Conservation (phyloP, 257 asterid species). For the Solanum virginianum region DNA sequence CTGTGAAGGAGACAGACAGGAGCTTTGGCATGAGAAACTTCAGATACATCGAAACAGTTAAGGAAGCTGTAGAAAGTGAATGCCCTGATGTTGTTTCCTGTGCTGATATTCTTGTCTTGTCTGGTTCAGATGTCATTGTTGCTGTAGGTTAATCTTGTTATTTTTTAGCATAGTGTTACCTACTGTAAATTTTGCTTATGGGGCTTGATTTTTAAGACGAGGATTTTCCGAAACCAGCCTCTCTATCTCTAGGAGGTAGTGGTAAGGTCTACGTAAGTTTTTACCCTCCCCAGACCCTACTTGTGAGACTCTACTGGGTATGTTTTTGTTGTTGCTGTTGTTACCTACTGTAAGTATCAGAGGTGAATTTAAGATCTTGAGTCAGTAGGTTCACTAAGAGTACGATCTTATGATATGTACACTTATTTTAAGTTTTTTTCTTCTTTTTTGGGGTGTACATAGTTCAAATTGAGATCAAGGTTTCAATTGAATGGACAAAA, state of each 20-base stretch:
- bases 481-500: background rate
- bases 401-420: background rate
- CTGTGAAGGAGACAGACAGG: conserved; percentile 73
- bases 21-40: conserved; percentile 96
- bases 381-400: background rate
- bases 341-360: background rate
- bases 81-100: conserved; percentile 91
- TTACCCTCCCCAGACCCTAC: no score
- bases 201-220: no score
- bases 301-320: no score
- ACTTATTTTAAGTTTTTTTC: background rate
- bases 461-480: background rate
- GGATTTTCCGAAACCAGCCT: no score
- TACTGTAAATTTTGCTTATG: background rate
- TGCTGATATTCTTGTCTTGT: conserved; percentile 74
- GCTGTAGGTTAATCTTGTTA: conserved; percentile 20
- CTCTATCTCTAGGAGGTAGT: no score
- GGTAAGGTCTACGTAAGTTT: no score
- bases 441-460: background rate
- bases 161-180: background rate
- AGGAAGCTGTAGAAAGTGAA: conserved; percentile 83
- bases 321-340: conserved; percentile 21
- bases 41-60: conserved; percentile 64
- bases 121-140: conserved; percentile 73
- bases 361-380: background rate